Conservation (phyloP, 1,139 yeast genomes). For the Candida sp. region DNA sequence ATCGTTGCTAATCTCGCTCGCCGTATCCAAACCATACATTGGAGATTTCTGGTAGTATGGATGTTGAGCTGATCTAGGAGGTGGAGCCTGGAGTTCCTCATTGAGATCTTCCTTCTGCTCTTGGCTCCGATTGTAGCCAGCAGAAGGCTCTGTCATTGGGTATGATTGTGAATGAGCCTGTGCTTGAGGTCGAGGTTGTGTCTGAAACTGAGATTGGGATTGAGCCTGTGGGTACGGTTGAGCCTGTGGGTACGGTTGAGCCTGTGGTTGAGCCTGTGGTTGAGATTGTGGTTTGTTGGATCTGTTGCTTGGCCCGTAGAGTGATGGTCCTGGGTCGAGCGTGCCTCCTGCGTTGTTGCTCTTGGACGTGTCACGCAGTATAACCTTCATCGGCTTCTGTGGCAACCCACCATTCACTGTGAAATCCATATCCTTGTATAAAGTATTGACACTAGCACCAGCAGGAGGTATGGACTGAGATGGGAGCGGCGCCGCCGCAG, state of each 20-base stretch:
- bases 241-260: background rate
- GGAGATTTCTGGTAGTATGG: slow-evolving; percentile 19
- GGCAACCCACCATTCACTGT: slow-evolving; percentile 50
- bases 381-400: slow-evolving; percentile 45
- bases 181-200: background rate
- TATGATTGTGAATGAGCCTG: too few relatives aligned
- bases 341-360: background rate
- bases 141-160: too few relatives aligned
- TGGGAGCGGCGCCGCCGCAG: slow-evolving; percentile 6
- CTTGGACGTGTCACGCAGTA: slow-evolving; percentile 16
- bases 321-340: slow-evolving; percentile 6
- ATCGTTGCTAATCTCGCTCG: slow-evolving; percentile 21
- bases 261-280: background rate
- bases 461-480: slow-evolving; percentile 5
- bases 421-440: slow-evolving; percentile 43
- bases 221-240: background rate
- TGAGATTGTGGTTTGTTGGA: slow-evolving; percentile 1
- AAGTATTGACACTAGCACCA: slow-evolving; percentile 14
- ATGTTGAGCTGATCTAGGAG: slow-evolving; percentile 11
- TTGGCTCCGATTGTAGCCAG: background rate
- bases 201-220: background rate
- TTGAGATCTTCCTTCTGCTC: background rate
- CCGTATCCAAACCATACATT: slow-evolving; percentile 8
- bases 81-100: background rate
- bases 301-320: slow-evolving; percentile 1